Base-by-base conservation (phyloP, 1,284 basidiomycete species). In the Ceratobasidium sp. region DNA sequence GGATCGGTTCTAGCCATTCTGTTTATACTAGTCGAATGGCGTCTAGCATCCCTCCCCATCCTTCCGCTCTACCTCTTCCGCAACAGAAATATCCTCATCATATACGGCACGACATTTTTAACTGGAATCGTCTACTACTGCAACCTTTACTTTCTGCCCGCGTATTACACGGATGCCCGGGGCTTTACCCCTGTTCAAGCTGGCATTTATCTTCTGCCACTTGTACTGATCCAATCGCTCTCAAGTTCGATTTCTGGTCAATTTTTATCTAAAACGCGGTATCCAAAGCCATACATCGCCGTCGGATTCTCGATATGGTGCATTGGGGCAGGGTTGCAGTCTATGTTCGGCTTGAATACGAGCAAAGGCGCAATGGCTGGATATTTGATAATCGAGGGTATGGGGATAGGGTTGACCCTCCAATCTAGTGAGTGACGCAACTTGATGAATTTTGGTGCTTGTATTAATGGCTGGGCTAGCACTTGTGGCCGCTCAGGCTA, bases 141-240 rank as follows among this genome's bases (percentile, higher is more conserved):
- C 57, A 71, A 71, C 55, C 57, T 71, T 45, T 71, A 71, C 36
- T 71, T 71, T n/a, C 69, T 71, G 6, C 69, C 69, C 14, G 48
- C 55, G n/a, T 71, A 71, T 43, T 71, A 71, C 57, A 71, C 69
- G 10, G 69, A 71, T 41, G 69, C 57, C n/a, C 69, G 55, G 1
- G 69, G 69, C 16, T 71, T 71, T 23, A 71, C 41, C 21, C 69
- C 69, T 41, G 48, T 71, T 18, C 69, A 71, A 50, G 69, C 65
- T 45, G 69, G 69, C n/a, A 48, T 71, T 18, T 71, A 59, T 43
- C 32, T 71, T 9, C 45, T 71, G 5, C 69, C 69, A 3, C 69
- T 71, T 45, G 36, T 71, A 3, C 26, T 71, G 10, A 52, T 71
- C 26, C 69, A 71, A 26, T 48, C 57, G 1, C 32, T 71, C n/a